Percentiles rank a stretch among this genome's conserved stretches.
Evolutionary conservation across 352 stramenopile species (phyloP).

Genomic region (Pythium brachiatum): DNA sequence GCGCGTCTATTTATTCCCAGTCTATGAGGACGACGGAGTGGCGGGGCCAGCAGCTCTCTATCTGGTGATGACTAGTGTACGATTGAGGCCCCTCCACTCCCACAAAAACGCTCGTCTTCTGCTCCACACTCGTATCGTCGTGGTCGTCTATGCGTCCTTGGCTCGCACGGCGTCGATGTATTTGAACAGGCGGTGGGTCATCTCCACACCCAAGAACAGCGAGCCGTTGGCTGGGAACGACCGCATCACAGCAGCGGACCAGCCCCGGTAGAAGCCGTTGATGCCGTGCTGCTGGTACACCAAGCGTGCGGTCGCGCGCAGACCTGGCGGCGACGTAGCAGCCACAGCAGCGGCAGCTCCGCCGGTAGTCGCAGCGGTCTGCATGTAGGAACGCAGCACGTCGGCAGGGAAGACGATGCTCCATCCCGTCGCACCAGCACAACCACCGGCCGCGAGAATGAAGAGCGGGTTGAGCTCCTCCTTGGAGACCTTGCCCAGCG

Average conservation of each 20-base stretch:
- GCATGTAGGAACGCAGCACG: slow-evolving; percentile 84
- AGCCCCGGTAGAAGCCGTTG: slow-evolving; percentile 82
- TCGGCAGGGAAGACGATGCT: slow-evolving; percentile 85
- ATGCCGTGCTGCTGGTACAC: slow-evolving; percentile 74
- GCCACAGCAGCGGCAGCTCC: neutral
- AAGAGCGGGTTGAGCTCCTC: slow-evolving; percentile 67
- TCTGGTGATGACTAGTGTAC: neutral
- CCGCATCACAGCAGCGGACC: slow-evolving; percentile 78
- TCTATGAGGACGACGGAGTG: slow-evolving; percentile 5
- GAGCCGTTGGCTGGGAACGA: slow-evolving; percentile 88
- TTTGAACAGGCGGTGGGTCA: slow-evolving; percentile 78
- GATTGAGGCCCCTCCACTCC: neutral
- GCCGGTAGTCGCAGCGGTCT: slow-evolving; percentile 35
- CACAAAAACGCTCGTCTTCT: slow-evolving; percentile 1
- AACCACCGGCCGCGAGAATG: slow-evolving; percentile 74
- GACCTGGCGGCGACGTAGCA: slow-evolving; percentile 21
- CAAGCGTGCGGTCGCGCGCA: slow-evolving; percentile 46
- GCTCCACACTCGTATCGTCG: neutral
- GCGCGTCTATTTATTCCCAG: slow-evolving; percentile 10
- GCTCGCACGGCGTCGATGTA: slow-evolving; percentile 43
- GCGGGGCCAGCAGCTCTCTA: neutral
- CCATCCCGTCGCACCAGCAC: slow-evolving; percentile 79
- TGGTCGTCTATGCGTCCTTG: slow-evolving; percentile 3
- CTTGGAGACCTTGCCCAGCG: slow-evolving; percentile 59
- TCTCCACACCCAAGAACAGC: slow-evolving; percentile 88